These are phyloP conservation scores for Colletotrichum sp. DNA, from an alignment of 2,329 filamentous ascomycete species.

Conservation along the genomic window DNA sequence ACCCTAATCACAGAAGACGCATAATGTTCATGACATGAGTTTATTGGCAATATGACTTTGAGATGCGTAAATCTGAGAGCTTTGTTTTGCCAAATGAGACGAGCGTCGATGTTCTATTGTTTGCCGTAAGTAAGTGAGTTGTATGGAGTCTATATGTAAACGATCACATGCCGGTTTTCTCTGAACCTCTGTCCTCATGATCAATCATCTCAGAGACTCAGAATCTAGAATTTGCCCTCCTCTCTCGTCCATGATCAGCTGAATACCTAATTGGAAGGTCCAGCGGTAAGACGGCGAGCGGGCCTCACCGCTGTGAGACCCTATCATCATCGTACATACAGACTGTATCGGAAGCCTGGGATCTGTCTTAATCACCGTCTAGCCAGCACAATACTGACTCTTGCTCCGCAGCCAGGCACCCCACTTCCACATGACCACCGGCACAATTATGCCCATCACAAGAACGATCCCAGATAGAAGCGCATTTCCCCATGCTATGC, in stretches of 20 bases:
- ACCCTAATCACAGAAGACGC: background rate
- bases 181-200: too few relatives aligned
- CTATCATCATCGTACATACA: too few relatives aligned
- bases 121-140: too few relatives aligned
- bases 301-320: background rate
- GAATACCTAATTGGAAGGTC: background rate
- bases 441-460: conserved; percentile 20
- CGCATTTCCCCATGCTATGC: conserved; percentile 50
- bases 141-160: background rate
- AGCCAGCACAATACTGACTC: conserved; percentile 21
- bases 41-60: background rate
- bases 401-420: conserved; percentile 23
- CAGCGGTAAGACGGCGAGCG: background rate
- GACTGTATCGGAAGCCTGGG: too few relatives aligned
- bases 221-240: fast-evolving
- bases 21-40: background rate
- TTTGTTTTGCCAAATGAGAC: background rate
- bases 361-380: background rate
- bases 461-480: conserved; percentile 34
- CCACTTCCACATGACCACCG: conserved; percentile 24
- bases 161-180: background rate
- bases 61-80: background rate
- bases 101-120: too few relatives aligned
- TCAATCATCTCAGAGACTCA: background rate
- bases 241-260: background rate